Evolutionary conservation across 1,284 basidiomycete genomes (phyloP), one percentile per base, ranked within the genome.

Genomic region (Hortiboletus rubellus): DNA sequence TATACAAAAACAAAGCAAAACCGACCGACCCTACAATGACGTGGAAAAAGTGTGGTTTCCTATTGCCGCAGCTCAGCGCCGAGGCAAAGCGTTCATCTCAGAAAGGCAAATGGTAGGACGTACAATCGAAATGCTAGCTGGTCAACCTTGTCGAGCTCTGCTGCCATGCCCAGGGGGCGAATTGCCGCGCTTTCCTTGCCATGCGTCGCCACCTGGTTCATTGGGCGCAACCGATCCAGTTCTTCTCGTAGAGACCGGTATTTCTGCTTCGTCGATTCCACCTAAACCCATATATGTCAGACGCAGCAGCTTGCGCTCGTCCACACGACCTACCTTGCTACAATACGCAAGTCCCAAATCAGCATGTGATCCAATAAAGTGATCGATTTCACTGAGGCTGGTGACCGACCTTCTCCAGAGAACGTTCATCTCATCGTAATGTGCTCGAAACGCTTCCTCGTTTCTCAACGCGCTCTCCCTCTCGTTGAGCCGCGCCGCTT

Each of bases 391-490:
- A 11, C n/a, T n/a, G n/a, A 50, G 17, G 34, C 24, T 38, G 8
- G n/a, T 7, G 22, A 62, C 57, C 37, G 40, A 64, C 61, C 36
- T 10, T 61, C 15, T 54, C 61, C 54, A 47, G 31, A 18, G 7
- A 15, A 30, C 10, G n/a, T 53, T 46, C 43, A 58, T 47, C 36
- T 40, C 9, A 7, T 59, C 17, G 46, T 46, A 38, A 2, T 40
- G 45, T 2, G 7, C 18, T 6, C 42, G 47, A 8, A 55, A 9
- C 0, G 40, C 43, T 22, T 57, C 31, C 22, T 53, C 40, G 48
- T 42, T 57, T 33, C 33, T 45, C 33, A 8, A 11, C 2, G 37
- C 42, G 3, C 9, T 10, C 17, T 51, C 48, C 27, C 40, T 45
- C 27, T 60, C 57, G 37, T 12, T 31, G n/a, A 34, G 34, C 9